Conservation (phyloP, 2,329 filamentous ascomycete species). For the Ceratocystis harringtonii region DNA sequence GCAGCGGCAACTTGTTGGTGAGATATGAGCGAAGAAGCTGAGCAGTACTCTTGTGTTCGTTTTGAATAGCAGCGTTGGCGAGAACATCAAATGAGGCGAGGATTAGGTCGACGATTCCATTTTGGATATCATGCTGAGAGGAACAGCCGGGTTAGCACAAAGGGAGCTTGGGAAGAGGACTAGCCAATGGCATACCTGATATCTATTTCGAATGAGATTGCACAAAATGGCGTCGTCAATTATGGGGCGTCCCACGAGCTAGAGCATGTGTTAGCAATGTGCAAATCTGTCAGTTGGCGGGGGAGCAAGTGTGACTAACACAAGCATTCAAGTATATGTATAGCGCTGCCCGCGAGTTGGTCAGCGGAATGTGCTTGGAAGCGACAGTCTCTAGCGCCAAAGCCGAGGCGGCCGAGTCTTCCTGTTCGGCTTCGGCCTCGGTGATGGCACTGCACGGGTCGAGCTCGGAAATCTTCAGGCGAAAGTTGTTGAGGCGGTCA, state of each 20-base stretch:
- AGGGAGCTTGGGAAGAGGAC: neutral
- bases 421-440: conserved; percentile 1
- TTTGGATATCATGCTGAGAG: conserved; percentile 55
- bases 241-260: conserved; percentile 69
- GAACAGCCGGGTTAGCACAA: neutral
- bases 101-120: conserved; percentile 66
- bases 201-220: conserved; percentile 69
- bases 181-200: conserved; percentile 46
- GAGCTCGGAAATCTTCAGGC: conserved; percentile 40
- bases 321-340: conserved; percentile 75
- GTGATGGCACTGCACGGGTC: conserved; percentile 22
- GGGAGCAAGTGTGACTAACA: conserved; percentile 33
- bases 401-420: conserved; percentile 30
- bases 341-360: conserved; percentile 65
- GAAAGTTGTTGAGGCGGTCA: conserved; percentile 41
- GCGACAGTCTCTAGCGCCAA: conserved; percentile 41
- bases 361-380: conserved; percentile 49
- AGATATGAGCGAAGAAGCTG: conserved; percentile 75
- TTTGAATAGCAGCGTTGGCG: conserved; percentile 66
- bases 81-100: conserved; percentile 80
- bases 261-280: neutral
- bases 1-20: conserved; percentile 48
- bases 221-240: conserved; percentile 69
- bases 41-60: conserved; percentile 41
- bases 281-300: neutral